Conservation (phyloP, 768 basidiomycete species). For the Cyclocybe aegerita region DNA sequence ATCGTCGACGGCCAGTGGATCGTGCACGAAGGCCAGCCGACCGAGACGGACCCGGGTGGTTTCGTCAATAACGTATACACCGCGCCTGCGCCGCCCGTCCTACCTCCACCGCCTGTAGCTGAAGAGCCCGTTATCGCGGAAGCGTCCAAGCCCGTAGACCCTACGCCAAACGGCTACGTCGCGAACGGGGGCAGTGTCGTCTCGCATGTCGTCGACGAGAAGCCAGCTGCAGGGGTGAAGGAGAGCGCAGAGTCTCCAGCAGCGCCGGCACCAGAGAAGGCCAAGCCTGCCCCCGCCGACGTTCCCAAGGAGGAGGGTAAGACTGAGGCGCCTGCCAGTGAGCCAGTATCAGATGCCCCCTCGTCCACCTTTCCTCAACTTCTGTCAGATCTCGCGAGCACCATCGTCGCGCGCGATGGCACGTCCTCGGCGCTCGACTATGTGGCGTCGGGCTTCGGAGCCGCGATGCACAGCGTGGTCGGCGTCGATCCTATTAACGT, state of each 20-base stretch:
- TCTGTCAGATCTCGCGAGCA: slow-evolving; percentile 35
- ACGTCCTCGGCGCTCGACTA: slow-evolving; percentile 37
- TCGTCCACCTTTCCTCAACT: slow-evolving; percentile 27
- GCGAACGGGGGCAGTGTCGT: slow-evolving; percentile 9
- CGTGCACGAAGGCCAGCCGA: slow-evolving; percentile 50
- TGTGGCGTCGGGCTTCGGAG: slow-evolving; percentile 39
- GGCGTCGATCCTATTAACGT: slow-evolving; percentile 40
- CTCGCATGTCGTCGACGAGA: slow-evolving; percentile 1
- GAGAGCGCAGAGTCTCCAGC: slow-evolving; percentile 7
- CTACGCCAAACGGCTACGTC: slow-evolving; percentile 11
- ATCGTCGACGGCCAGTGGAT: slow-evolving; percentile 75
- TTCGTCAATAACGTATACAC: slow-evolving; percentile 70
- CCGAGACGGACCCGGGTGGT: slow-evolving; percentile 59
- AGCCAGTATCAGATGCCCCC: slow-evolving; percentile 10
- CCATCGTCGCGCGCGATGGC: slow-evolving; percentile 35
- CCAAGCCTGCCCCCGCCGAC: background rate
- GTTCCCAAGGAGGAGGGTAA: slow-evolving; percentile 11
- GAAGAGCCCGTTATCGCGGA: slow-evolving; percentile 7
- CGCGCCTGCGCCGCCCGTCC: slow-evolving; percentile 28
- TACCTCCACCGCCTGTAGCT: slow-evolving; percentile 8
- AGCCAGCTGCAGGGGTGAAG: background rate
- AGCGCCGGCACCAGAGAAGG: background rate
- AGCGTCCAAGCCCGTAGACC: slow-evolving; percentile 3
- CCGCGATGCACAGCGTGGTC: slow-evolving; percentile 34
- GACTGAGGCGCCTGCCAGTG: slow-evolving; percentile 13